phyloP scores from a whole-genome alignment of 1,139 yeast species.

The Blastobotrys niveus region DNA sequence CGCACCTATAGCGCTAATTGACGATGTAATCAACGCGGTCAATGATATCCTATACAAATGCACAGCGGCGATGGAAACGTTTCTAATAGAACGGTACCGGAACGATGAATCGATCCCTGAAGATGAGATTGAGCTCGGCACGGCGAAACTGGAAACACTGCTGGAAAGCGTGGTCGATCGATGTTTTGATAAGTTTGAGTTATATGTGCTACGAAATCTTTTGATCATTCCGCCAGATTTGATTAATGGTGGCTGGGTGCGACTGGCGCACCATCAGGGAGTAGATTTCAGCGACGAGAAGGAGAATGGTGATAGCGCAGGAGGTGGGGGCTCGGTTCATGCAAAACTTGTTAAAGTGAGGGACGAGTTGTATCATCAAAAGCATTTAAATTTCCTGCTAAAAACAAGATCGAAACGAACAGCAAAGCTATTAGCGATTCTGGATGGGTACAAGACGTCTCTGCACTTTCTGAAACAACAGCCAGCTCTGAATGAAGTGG shows the following conservation, averaged over 20 bases:
- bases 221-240: slow-evolving; percentile 67
- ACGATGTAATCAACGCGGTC: slow-evolving; percentile 84
- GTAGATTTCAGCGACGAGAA: slow-evolving; percentile 36
- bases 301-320: slow-evolving; percentile 18
- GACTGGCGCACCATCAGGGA: slow-evolving; percentile 63
- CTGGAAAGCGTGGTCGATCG: slow-evolving; percentile 74
- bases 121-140: slow-evolving; percentile 63
- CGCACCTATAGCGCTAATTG: slow-evolving; percentile 80
- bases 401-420: slow-evolving; percentile 36
- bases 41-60: slow-evolving; percentile 81
- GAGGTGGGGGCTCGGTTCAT: slow-evolving; percentile 35
- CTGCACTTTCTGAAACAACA: slow-evolving; percentile 24
- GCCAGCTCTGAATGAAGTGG: slow-evolving; percentile 38
- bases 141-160: slow-evolving; percentile 73
- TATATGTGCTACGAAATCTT: slow-evolving; percentile 73
- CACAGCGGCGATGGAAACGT: slow-evolving; percentile 71
- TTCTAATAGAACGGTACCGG: slow-evolving; percentile 36
- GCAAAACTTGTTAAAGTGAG: slow-evolving; percentile 38
- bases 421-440: slow-evolving; percentile 38
- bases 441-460: slow-evolving; percentile 35
- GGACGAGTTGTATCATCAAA: slow-evolving; percentile 42
- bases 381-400: slow-evolving; percentile 42
- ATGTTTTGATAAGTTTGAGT: slow-evolving; percentile 81
- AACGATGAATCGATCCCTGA: slow-evolving; percentile 21
- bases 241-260: slow-evolving; percentile 58